Evolutionary conservation across 2,329 filamentous ascomycete genomes (phyloP), one percentile per base, ranked within the genome.

Genomic region (Fusarium xyrophilum): DNA sequence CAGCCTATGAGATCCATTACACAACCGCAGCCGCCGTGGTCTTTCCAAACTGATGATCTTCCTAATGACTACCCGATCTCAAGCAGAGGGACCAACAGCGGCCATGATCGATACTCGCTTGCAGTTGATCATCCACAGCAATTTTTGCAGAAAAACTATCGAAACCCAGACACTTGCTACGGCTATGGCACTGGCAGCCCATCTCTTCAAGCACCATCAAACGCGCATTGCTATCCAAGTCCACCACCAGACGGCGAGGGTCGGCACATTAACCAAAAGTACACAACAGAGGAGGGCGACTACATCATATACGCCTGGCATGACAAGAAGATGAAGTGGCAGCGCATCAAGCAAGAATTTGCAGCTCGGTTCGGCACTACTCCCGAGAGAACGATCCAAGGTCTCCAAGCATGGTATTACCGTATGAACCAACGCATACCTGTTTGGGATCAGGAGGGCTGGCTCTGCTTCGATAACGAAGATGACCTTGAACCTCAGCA

Each of bases 291-390:
- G 62, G 79, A 82, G 63, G 79, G 79, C 19, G 79, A 81, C 68
- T 82, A 80, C 56, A 81, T 81, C 72, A 80, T 81, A 63, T 82
- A 81, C 63, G 77, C 77, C n/a, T 81, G 78, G 73, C 79, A 81
- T 60, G 80, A 82, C 66, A 80, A 78, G 74, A 80, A 80, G 67
- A 73, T 80, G 60, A 80, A 79, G 68, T 82, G 80, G 80, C 75
- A 80, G 50, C 75, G 73, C 19, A 79, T 81, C 61, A 78, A 79
- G 71, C 75, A 79, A 54, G 77, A 79, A 33, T 81, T 80, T 67
- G 78, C 78, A 19, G 43, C 73, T n/a, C 77, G 78, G 60, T 81
- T 81, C 44, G 77, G 79, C 38, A 71, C 74, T 38, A 77, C 75
- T 1, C 79, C 79, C 3, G 76, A 79, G 65, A 74, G 79, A 33